Conservation (phyloP, 768 basidiomycete genomes). For the Neoboletus brunneissimus region DNA sequence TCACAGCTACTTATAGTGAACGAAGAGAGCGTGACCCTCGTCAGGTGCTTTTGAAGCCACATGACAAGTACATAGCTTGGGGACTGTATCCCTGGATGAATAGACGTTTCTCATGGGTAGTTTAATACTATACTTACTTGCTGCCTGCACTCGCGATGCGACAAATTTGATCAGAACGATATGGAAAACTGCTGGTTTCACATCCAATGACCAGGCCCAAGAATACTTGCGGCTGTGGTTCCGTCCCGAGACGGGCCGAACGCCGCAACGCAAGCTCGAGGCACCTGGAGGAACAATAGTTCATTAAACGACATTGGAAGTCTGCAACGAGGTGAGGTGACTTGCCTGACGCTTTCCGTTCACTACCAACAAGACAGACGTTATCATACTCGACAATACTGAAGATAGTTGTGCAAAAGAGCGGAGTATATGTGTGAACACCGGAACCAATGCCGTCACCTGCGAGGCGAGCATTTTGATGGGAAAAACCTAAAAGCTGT, state of each 20-base stretch:
- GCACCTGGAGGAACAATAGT: neutral
- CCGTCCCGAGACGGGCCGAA: neutral
- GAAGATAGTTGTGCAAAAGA: too few species aligned
- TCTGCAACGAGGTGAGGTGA: too few species aligned
- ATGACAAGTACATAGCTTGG: neutral
- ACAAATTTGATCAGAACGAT: neutral
- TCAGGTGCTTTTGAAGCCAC: neutral
- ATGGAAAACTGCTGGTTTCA: neutral
- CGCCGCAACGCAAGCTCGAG: neutral
- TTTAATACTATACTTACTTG: neutral
- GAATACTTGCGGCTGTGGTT: neutral
- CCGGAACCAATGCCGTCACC: too few species aligned
- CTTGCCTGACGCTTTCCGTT: too few species aligned
- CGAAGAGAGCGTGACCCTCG: neutral
- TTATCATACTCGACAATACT: too few species aligned
- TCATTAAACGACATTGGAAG: too few species aligned
- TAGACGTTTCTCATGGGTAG: neutral
- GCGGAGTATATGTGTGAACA: too few species aligned
- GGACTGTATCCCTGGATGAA: neutral
- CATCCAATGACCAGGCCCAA: neutral
- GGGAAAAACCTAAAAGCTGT: slow-evolving; percentile 20
- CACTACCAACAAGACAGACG: too few species aligned
- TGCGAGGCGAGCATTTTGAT: too few species aligned
- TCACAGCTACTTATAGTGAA: slow-evolving; percentile 8
- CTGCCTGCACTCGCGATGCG: neutral